Conservation (phyloP, 306 rosid species). For the Dalbergia cochinchinensis region DNA sequence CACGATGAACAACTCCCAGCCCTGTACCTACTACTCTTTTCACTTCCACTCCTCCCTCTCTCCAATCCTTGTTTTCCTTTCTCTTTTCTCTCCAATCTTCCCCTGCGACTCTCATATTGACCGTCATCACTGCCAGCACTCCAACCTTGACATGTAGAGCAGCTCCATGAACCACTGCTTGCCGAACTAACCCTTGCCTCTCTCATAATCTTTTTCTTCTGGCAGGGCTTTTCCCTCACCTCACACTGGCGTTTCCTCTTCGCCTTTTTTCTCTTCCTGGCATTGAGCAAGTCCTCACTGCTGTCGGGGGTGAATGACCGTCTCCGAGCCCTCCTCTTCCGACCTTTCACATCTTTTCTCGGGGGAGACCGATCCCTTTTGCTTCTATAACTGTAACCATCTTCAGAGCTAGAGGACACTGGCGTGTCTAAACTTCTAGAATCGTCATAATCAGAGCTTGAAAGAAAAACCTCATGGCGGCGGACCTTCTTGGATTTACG, state of each 20-base stretch:
- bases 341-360: conserved; percentile 57
- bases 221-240: conserved; percentile 52
- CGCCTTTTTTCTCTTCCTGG: conserved; percentile 63
- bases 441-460: conserved; percentile 60
- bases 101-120: conserved; percentile 51
- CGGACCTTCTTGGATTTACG: conserved; percentile 74
- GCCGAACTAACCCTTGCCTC: conserved; percentile 55
- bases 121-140: conserved; percentile 51
- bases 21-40: conserved; percentile 59
- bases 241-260: conserved; percentile 60
- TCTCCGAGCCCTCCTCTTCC: conserved; percentile 62
- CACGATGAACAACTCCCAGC: conserved; percentile 66
- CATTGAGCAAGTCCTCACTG: conserved; percentile 57
- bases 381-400: conserved; percentile 49
- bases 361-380: conserved; percentile 61
- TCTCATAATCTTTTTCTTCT: conserved; percentile 69
- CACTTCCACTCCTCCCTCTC: conserved; percentile 52
- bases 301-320: conserved; percentile 57
- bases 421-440: conserved; percentile 52
- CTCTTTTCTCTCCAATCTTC: conserved; percentile 59
- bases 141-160: conserved; percentile 61
- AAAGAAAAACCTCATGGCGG: conserved; percentile 56
- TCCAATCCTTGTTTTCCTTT: conserved; percentile 49
- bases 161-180: conserved; percentile 58
- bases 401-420: conserved; percentile 66